phyloP scores from a whole-genome alignment of 2,329 filamentous ascomycete species.

The Talaromyces rugulosus region DNA sequence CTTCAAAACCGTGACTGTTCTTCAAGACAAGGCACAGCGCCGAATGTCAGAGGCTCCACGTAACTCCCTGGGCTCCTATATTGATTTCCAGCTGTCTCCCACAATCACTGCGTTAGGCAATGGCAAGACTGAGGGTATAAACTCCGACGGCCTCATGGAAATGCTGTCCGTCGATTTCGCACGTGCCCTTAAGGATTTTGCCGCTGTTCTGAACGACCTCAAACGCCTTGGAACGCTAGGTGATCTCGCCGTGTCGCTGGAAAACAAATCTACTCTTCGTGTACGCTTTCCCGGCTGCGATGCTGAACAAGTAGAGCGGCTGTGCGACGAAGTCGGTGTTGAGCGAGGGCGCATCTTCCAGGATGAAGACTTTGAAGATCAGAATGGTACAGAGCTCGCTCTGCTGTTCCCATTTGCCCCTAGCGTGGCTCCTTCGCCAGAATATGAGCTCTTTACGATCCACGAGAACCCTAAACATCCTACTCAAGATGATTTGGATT shows the following conservation, averaged over 20 bases:
- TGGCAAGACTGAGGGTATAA: conserved; percentile 58
- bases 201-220: conserved; percentile 74
- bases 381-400: conserved; percentile 66
- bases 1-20: conserved; percentile 70
- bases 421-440: conserved; percentile 46
- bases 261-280: conserved; percentile 63
- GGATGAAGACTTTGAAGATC: conserved; percentile 69
- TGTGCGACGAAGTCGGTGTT: conserved; percentile 86
- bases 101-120: conserved; percentile 79
- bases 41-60: conserved; percentile 57
- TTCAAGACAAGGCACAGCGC: conserved; percentile 68
- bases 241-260: conserved; percentile 75
- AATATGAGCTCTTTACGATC: conserved; percentile 39
- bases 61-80: conserved; percentile 66
- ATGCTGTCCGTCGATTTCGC: conserved; percentile 84
- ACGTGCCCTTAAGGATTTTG: conserved; percentile 77
- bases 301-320: conserved; percentile 69
- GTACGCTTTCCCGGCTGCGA: conserved; percentile 92
- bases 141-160: conserved; percentile 79
- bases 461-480: conserved; percentile 25
- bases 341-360: conserved; percentile 73
- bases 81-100: conserved; percentile 85
- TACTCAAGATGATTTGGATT: conserved; percentile 41
- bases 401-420: conserved; percentile 85
- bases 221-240: conserved; percentile 72